Base-by-base conservation (phyloP, 208 protist genomes). In the Leptomonas pyrrhocoris region DNA sequence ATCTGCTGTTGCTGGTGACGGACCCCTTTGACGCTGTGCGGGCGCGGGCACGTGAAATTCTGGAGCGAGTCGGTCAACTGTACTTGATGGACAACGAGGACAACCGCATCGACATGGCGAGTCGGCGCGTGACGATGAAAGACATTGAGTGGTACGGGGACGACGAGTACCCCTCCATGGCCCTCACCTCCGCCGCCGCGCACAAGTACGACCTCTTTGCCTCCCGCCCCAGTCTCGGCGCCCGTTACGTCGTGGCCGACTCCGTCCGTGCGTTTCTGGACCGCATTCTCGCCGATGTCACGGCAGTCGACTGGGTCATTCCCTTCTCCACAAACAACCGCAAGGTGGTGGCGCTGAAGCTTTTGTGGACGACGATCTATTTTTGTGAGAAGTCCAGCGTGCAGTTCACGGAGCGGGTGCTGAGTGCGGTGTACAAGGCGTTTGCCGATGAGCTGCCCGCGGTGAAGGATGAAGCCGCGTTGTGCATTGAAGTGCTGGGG, bases 141-240 rank as follows among this genome's bases (percentile, higher is more conserved):
- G 93, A 97, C 73, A 94, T 97, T 78, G 88, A 94, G 45, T 97
- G 93, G 93, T 97, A 97, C 77, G 93, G 77, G 19, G 93, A 97
- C 69, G 93, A 95, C 51, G 89, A 93, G 46, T 94, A 97, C 66
- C 88, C 89, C 13, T 65, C 86, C 63, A 93, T 96, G 86, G 27
- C 38, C 11, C 49, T 83, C 25, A 64, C 56, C 19, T 51, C 60
- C 2, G 2, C 12, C 0, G 30, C 46, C 36, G 27, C 60, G 50
- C 30, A 72, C 21, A 27, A 68, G 15, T 84, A 82, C 64, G 61
- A 72, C 57, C 43, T 93, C 48, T 68, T 97, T n/a, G 18, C 61
- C n/a, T 28, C 19, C 4, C 80, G 93, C 0, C 93, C 93, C 0
- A 75, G 83, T 13, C 73, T 97, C 18, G 93, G 93, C 5, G 53